Base-by-base conservation (phyloP, 108 stramenopile genomes). In the Skeletonema tropicum region DNA sequence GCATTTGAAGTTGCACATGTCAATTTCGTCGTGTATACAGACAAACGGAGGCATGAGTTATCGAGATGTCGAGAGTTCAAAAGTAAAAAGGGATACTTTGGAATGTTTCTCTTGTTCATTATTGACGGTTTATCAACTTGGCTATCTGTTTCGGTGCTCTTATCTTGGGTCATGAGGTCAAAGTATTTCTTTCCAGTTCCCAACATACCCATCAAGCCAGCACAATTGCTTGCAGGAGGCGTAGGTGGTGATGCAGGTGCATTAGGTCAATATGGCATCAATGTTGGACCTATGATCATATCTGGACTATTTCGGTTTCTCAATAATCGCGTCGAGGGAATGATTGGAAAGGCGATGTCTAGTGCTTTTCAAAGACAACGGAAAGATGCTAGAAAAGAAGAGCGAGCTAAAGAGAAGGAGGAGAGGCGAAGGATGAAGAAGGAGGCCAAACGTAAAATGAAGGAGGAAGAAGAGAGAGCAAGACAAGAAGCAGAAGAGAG, bases 101-200 rank as follows among this genome's bases (percentile, higher is more conserved):
- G 91, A 42, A 83, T 93, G 21, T 36, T 91, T 25, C 70, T 92
- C 41, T 82, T 94, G 57, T 80, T 83, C 29, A 60, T 90, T 2
- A 71, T 96, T 35, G 92, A 93, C 70, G 12, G 73, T 3, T 65
- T 94, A 19, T 88, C 86, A 23, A 45, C 91, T 31, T 96, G 95
- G 95, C 74, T 96, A 63, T 84, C 87, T 14, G 62, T 62, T 13
- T 92, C 91, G 10, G 83, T 96, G 10, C 64, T 92, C 4, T 60
- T 91, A 12, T 91, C 92, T 0, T 96, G 95, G 95, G 71, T 88
- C 7, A 85, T 82, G 80, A 77, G 73, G 41, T 86, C 83, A 14
- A 83, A 80, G 64, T 96, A 92, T 52, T 88, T 92, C 59, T 96
- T 96, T 68, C 95, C 95, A 0, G 83, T 85, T 2, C 95, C 95